phyloP scores from a whole-genome alignment of 2,329 filamentous ascomycete genomes.

The Aspergillus puulaauensis region DNA sequence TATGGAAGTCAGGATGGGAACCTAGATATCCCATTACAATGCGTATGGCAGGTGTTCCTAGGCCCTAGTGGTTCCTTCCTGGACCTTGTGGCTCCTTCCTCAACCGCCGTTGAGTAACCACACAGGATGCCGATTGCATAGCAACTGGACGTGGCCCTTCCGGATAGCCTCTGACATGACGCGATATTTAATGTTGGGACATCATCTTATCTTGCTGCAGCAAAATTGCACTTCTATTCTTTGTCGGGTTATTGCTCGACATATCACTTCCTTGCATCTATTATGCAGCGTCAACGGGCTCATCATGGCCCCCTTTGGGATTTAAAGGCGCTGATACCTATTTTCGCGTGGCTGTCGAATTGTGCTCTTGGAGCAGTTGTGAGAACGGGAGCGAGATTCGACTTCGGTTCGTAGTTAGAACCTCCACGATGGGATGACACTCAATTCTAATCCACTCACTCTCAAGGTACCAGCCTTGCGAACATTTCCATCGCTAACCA shows the following conservation, averaged over 20 bases:
- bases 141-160: not conserved
- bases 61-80: not conserved
- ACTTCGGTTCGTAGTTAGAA: constrained; percentile 5
- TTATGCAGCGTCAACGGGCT: constrained; percentile 1
- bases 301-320: not conserved
- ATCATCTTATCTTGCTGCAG: not conserved
- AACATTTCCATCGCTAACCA: constrained; percentile 5
- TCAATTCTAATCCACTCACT: not conserved
- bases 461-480: not conserved
- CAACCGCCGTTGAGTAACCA: not conserved
- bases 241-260: not conserved
- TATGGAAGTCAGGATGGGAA: not conserved
- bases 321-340: not conserved
- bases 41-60: not conserved
- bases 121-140: not conserved
- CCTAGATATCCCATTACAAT: not conserved
- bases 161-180: not conserved
- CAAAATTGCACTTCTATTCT: not conserved
- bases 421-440: not conserved
- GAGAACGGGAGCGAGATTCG: constrained; percentile 1
- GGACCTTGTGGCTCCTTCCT: not conserved
- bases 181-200: not conserved
- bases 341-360: not conserved
- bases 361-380: not conserved
- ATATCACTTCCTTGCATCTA: constrained; percentile 8